phyloP scores from a whole-genome alignment of 2,329 filamentous ascomycete species.

The Cladorrhinum sp. region DNA sequence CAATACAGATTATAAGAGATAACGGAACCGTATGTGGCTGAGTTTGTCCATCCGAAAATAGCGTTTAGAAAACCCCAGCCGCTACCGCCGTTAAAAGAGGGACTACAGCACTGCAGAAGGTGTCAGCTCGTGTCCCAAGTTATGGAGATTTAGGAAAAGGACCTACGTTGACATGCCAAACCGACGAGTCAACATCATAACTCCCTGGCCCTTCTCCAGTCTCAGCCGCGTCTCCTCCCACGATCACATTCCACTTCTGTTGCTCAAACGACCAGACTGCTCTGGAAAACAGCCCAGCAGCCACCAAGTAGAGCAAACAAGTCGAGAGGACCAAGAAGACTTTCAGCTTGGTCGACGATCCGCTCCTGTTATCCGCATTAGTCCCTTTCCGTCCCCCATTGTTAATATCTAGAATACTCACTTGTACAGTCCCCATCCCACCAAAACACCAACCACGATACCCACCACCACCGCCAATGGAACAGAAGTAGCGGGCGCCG shows the following conservation, averaged over 20 bases:
- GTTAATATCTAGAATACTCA: conserved; percentile 39
- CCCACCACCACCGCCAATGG: conserved; percentile 75
- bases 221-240: conserved; percentile 53
- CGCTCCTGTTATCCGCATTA: conserved; percentile 34
- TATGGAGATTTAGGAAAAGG: not conserved
- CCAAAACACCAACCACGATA: conserved; percentile 59
- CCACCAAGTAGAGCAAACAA: conserved; percentile 76
- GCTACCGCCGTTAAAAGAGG: conserved; percentile 66
- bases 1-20: conserved; percentile 88
- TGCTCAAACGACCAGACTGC: conserved; percentile 69
- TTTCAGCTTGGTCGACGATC: conserved; percentile 49
- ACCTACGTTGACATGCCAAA: conserved; percentile 77
- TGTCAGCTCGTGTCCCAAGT: conserved; percentile 2
- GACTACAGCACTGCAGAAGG: conserved; percentile 67
- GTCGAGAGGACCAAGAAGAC: conserved; percentile 75
- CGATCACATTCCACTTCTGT: conserved; percentile 59
- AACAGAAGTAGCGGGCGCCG: conserved; percentile 70
- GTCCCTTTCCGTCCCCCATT: not conserved
- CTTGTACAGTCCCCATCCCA: conserved; percentile 78
- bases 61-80: conserved; percentile 89
- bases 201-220: conserved; percentile 62
- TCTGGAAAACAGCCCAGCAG: conserved; percentile 74
- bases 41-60: conserved; percentile 83
- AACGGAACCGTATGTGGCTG: conserved; percentile 81
- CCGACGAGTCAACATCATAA: conserved; percentile 71